Evolutionary conservation across 2,329 filamentous ascomycete genomes (phyloP).

Genomic region (Trichoderma arundinaceum): DNA sequence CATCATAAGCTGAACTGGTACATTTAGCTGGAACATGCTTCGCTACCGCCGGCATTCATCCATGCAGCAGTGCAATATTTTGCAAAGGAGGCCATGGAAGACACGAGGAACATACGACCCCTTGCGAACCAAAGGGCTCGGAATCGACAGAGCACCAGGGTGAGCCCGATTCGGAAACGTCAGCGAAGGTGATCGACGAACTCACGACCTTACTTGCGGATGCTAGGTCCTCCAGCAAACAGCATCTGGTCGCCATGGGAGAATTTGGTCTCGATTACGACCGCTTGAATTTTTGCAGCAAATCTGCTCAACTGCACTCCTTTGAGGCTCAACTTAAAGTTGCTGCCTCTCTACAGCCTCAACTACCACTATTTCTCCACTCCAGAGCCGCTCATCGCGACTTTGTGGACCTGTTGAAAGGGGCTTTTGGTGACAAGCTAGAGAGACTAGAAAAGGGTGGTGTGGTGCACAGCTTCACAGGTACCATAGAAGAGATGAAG

Average conservation of each 20-base stretch:
- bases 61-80: slow-evolving; percentile 84
- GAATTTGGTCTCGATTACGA: slow-evolving; percentile 98
- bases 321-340: slow-evolving; percentile 84
- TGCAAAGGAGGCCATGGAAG: slow-evolving; percentile 55
- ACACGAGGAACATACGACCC: slow-evolving; percentile 45
- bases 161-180: slow-evolving; percentile 51
- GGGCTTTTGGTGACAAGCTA: slow-evolving; percentile 61
- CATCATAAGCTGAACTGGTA: slow-evolving; percentile 25
- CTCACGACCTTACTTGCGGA: slow-evolving; percentile 69
- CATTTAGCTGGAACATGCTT: slow-evolving; percentile 77
- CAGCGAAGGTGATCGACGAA: slow-evolving; percentile 58
- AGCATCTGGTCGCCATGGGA: slow-evolving; percentile 76
- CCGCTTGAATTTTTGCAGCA: slow-evolving; percentile 80
- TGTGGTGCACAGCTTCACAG: slow-evolving; percentile 95
- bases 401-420: slow-evolving; percentile 74
- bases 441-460: slow-evolving; percentile 74
- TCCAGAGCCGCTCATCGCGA: slow-evolving; percentile 85
- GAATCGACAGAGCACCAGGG: slow-evolving; percentile 57
- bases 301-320: slow-evolving; percentile 79
- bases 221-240: slow-evolving; percentile 54
- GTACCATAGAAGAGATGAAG: slow-evolving; percentile 81
- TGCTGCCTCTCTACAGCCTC: slow-evolving; percentile 69
- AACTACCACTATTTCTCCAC: slow-evolving; percentile 89
- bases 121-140: slow-evolving; percentile 60
- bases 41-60: slow-evolving; percentile 91